A percentile compares a stretch with the other conserved stretches of the same genome.
phyloP scores from a whole-genome alignment of 2,329 filamentous ascomycete species.

The Esteya vermicola region DNA sequence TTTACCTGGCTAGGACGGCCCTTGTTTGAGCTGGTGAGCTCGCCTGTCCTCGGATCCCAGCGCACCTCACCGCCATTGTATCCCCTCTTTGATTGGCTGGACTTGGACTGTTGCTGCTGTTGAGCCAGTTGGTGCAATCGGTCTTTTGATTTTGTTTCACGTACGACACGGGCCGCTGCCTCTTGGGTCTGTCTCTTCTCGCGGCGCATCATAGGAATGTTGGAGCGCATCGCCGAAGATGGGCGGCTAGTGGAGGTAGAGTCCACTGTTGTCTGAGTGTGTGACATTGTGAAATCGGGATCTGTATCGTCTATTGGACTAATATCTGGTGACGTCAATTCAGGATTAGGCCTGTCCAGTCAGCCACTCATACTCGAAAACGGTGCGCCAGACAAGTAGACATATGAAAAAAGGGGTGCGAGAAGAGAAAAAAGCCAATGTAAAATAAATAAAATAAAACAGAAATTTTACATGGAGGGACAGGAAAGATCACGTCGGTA shows the following conservation, averaged over 20 bases:
- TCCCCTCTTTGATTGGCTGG: constrained; percentile 6
- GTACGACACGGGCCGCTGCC: constrained; percentile 20
- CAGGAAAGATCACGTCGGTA: too few species aligned
- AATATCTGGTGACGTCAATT: background rate
- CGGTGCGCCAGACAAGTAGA: too few species aligned
- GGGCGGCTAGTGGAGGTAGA: background rate
- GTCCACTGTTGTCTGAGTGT: constrained; percentile 8
- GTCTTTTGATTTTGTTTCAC: constrained; percentile 24
- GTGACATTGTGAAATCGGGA: background rate
- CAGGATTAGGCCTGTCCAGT: background rate
- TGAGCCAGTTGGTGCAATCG: constrained; percentile 14
- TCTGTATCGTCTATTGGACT: constrained; percentile 33
- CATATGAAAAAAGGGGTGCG: too few species aligned
- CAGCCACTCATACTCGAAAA: too few species aligned
- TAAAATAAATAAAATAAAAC: constrained; percentile 15
- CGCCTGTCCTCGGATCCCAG: constrained; percentile 55
- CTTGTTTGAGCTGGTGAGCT: constrained; percentile 41
- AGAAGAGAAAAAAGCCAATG: constrained; percentile 4
- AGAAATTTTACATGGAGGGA: too few species aligned
- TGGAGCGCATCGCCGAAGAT: constrained; percentile 15
- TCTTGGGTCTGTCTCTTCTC: constrained; percentile 32
- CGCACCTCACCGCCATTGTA: constrained; percentile 26
- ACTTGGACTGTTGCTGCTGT: constrained; percentile 12
- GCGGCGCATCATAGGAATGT: constrained; percentile 38
- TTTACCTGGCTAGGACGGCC: constrained; percentile 43